Evolutionary conservation across 768 basidiomycete species (phyloP).

Genomic region (Tricholoma sp.): DNA sequence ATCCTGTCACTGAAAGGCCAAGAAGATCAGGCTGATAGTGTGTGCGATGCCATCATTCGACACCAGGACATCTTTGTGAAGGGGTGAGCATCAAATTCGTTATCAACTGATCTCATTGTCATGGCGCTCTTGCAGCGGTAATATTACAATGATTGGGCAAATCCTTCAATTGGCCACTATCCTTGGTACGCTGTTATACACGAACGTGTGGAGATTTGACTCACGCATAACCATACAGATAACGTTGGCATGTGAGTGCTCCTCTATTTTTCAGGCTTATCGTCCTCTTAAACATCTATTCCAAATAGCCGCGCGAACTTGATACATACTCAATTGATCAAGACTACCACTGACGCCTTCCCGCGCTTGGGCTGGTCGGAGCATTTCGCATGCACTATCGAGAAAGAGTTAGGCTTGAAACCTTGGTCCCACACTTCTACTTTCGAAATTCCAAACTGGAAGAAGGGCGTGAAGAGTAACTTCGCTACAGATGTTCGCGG

Average conservation of each 20-base stretch:
- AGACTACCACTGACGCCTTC: constrained; percentile 33
- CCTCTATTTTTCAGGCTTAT: neutral
- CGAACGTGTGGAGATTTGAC: neutral
- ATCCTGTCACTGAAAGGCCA: constrained; percentile 36
- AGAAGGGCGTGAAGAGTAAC: constrained; percentile 35
- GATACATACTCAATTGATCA: constrained; percentile 34
- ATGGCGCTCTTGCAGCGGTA: constrained; percentile 25
- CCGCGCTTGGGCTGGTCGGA: constrained; percentile 43
- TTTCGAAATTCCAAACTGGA: constrained; percentile 43
- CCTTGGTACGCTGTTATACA: constrained; percentile 28
- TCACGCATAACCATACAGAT: constrained; percentile 20
- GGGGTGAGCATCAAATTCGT: constrained; percentile 24
- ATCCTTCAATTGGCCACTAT: constrained; percentile 45
- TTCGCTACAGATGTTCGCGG: constrained; percentile 43
- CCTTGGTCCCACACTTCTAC: constrained; percentile 48
- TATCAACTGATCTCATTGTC: neutral
- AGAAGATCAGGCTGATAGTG: constrained; percentile 47
- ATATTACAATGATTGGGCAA: constrained; percentile 48
- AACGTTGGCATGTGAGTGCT: constrained; percentile 38
- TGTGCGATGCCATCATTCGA: constrained; percentile 46
- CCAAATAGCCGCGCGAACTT: constrained; percentile 35
- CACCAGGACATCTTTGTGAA: constrained; percentile 45
- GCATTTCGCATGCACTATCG: constrained; percentile 37
- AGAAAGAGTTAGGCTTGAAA: constrained; percentile 39
- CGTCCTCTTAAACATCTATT: constrained; percentile 5